Base-by-base conservation (phyloP, 495 filamentous ascomycete species). In the Podospora pseudoanserina region DNA sequence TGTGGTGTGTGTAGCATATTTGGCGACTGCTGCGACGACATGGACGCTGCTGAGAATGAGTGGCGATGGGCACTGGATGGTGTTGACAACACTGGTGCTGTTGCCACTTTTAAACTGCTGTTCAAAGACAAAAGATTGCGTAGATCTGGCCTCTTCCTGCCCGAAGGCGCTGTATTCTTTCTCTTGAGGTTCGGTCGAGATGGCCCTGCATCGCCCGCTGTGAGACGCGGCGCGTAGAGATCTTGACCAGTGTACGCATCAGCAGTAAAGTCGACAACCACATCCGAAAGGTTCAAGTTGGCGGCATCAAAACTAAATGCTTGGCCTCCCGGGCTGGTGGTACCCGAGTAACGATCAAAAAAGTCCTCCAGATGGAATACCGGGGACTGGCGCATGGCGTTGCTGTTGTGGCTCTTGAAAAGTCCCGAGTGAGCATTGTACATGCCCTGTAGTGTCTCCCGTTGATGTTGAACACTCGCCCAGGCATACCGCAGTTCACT, bases 321-420 rank as follows among this genome's bases (percentile, higher is more conserved):
- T 16, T 79, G 77, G 7, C 78, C 78, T 27, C 77, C 79, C 0
- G 77, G 72, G 13, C 80, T 76, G 3, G 78, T 78, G 13, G 84
- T 74, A 58, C 80, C 83, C 2, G 79, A 78, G 64, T 96, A 96
- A 23, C 92, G 86, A 72, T 94, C 91, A 72, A 94, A 89, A 76
- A 96, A 96, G 71, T 93, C 91, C 69, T 96, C 92, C 4, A 93
- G 84, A 66, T 93, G 90, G 71, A 94, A 94, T 18, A 90, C 89
- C 0, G 91, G 88, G 4, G 88, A 89, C 68, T 91, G 92, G 4
- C 90, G 86, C 72, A 82, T 78, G 4, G 78, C 72, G 67, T 75
- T 79, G 55, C 82, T 88, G 5, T 88, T 85, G 1, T 92, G 79
- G 18, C 87, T 88, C 66, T 91, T 89, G 20, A 93, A 88, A 7